Base-by-base conservation (phyloP, 2,329 filamentous ascomycete genomes). In the Acephala macrosclerotiorum region DNA sequence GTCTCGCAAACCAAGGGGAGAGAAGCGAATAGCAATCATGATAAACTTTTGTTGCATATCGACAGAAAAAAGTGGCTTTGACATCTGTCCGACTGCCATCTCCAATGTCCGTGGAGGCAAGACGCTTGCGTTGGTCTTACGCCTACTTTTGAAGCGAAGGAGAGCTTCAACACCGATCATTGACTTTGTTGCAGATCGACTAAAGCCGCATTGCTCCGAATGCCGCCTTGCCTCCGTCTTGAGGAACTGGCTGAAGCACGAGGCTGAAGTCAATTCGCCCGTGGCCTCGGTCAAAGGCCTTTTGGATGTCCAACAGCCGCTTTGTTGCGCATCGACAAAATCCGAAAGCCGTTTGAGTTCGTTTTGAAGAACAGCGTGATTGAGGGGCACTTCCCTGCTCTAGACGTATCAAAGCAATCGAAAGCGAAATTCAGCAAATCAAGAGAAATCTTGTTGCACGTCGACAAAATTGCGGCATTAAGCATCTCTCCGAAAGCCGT, bases 271-370 rank as follows among this genome's bases (percentile, higher is more conserved):
- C n/a, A 11, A 22, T 25, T 2, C n/a, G 25, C 45, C 16, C 11
- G 11, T 14, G 1, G 7, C 11, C 2, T 20, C 7, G 11, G 45
- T 2, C 18, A 3, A 22, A 49, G 1, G 20, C 5, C 7, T 49
- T 18, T n/a, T 16, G 6, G 20, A 49, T 49, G 45, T 3, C n/a
- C n/a, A 49, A 25, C 45, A 25, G 3, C 20, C 20, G 9, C 29
- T 49, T n/a, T 49, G 45, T 49, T 49, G 45, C 45, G 25, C 45
- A 25, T 49, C 45, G 45, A 22, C 45, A 49, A 49, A 49, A 49
- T 26, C 45, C 45, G 45, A 49, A 22, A 11, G 45, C 45, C 45
- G 45, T 26, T 49, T 12, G 22, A 3, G 16, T 49, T 7, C 45
- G 45, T 12, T 12, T 5, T 25, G 16, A 49, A 20, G 3, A 49